phyloP scores from a whole-genome alignment of 2,329 filamentous ascomycete species.

The Ophiocordyceps camponoti-saundersi region DNA sequence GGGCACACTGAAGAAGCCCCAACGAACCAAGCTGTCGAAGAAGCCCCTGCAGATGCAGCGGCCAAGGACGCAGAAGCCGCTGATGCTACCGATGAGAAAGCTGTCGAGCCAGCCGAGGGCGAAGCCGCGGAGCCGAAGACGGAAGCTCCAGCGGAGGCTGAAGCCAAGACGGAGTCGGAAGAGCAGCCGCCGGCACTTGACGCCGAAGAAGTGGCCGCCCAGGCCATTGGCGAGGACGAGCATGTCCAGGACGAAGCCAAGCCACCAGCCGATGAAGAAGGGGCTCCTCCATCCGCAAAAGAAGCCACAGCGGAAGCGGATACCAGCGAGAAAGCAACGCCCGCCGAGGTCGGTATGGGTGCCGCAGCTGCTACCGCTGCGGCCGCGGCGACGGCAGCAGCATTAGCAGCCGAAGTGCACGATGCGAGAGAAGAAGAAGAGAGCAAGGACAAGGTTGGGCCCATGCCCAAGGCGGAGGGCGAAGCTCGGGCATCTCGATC shows the following conservation, averaged over 20 bases:
- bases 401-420: not conserved
- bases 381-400: not conserved
- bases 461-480: conserved; percentile 14
- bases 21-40: not conserved
- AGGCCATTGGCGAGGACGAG: not conserved
- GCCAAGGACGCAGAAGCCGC: not conserved
- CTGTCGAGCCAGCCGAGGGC: not conserved
- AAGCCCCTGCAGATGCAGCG: not conserved
- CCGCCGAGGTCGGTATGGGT: not conserved
- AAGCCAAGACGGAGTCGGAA: conserved; percentile 1
- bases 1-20: not conserved
- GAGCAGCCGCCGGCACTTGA: not conserved
- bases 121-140: not conserved
- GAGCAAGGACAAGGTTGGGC: conserved; percentile 21
- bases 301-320: not conserved
- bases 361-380: not conserved
- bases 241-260: conserved; percentile 1
- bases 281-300: not conserved
- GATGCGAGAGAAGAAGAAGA: conserved; percentile 10
- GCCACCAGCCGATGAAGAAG: not conserved
- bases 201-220: not conserved
- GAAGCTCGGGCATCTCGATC: conserved; percentile 13
- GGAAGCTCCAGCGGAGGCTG: not conserved
- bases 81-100: not conserved
- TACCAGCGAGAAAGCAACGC: not conserved